Conservation (phyloP, 148 eudicot genomes). For the Drosera capensis region DNA sequence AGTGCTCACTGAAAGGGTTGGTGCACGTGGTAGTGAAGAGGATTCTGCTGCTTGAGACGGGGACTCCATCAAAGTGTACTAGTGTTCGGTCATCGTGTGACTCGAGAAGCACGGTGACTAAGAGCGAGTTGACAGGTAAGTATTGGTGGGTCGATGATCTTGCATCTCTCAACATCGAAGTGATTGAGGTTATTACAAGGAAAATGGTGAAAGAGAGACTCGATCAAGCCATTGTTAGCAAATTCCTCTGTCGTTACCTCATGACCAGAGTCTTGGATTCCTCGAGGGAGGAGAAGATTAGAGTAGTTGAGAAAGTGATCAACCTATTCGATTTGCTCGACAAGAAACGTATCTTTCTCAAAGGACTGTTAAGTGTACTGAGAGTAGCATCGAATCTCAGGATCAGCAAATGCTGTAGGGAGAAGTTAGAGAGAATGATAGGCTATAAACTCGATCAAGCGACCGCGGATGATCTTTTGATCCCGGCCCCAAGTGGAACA, state of each 20-base stretch:
- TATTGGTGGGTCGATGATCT: constrained; percentile 54
- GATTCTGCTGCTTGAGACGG: constrained; percentile 7
- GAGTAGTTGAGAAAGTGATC: constrained; percentile 19
- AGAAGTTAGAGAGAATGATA: constrained; percentile 29
- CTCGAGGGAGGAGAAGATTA: constrained; percentile 11
- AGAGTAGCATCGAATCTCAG: constrained; percentile 17
- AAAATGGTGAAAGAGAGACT: constrained; percentile 22
- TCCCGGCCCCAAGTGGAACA: constrained; percentile 14
- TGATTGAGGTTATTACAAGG: constrained; percentile 22
- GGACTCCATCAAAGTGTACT: constrained; percentile 27
- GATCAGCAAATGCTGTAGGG: constrained; percentile 5
- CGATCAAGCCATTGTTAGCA: constrained; percentile 26
- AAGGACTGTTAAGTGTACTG: constrained; percentile 22
- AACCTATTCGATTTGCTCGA: constrained; percentile 25
- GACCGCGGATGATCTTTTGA: constrained; percentile 37
- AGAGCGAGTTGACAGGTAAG: background rate
- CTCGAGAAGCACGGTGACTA: constrained; percentile 17
- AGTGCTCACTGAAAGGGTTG: constrained; percentile 11
- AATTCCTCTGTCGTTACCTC: constrained; percentile 34
- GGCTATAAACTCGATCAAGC: constrained; percentile 46
- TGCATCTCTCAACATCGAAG: constrained; percentile 10
- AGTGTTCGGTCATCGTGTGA: constrained; percentile 31
- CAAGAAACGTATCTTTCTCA: constrained; percentile 18
- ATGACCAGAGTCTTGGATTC: constrained; percentile 11
- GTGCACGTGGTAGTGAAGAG: constrained; percentile 23